Conservation (phyloP, 495 filamentous ascomycete genomes). For the Paragyromitra xinjiangensis region DNA sequence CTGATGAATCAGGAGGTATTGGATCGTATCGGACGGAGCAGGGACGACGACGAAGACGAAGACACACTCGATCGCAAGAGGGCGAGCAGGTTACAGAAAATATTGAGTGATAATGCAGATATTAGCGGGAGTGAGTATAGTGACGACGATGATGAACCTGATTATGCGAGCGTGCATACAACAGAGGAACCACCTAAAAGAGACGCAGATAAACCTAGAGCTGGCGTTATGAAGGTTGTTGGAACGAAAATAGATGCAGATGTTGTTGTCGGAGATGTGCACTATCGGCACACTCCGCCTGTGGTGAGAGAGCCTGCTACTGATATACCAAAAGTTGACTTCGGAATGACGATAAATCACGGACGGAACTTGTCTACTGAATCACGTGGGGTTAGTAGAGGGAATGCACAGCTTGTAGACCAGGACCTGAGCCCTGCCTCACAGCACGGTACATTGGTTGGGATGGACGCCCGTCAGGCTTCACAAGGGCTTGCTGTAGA, state of each 20-base stretch:
- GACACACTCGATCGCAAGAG: constrained; percentile 53
- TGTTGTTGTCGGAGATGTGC: constrained; percentile 69
- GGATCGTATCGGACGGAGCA: constrained; percentile 60
- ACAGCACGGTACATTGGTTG: constrained; percentile 49
- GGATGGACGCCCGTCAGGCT: constrained; percentile 37
- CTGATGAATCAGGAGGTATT: constrained; percentile 73
- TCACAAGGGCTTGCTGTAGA: constrained; percentile 44
- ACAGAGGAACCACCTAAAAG: constrained; percentile 54
- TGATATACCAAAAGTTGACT: constrained; percentile 81
- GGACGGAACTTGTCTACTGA: constrained; percentile 62
- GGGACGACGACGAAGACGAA: constrained; percentile 41
- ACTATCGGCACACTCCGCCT: constrained; percentile 60
- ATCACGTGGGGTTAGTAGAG: constrained; percentile 42
- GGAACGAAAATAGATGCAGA: constrained; percentile 67
- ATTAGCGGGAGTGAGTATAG: constrained; percentile 58
- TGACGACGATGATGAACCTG: constrained; percentile 58
- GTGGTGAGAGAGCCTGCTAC: constrained; percentile 57
- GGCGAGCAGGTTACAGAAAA: constrained; percentile 49
- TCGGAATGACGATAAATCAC: constrained; percentile 83
- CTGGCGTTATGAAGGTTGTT: constrained; percentile 83
- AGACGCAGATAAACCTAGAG: constrained; percentile 72
- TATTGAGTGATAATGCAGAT: constrained; percentile 45
- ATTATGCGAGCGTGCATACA: constrained; percentile 62
- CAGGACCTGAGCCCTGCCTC: constrained; percentile 33
- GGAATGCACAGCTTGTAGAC: constrained; percentile 44